Percentiles rank a stretch among this genome's conserved stretches.
These are phyloP conservation scores for Earliella scabrosa DNA, from an alignment of 1,284 basidiomycete species.

Conservation along the genomic window DNA sequence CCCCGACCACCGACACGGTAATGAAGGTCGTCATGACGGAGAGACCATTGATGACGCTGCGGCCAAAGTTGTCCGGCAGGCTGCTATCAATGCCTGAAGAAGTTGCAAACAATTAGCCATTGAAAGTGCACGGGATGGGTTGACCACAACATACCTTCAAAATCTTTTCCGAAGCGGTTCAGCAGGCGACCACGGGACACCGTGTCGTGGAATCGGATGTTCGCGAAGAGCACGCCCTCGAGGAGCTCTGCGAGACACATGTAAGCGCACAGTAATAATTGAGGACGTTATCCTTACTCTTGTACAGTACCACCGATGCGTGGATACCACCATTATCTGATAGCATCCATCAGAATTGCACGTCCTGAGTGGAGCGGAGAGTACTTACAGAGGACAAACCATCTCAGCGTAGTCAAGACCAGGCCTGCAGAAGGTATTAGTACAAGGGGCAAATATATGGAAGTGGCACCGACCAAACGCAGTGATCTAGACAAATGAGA, in stretches of 20 bases:
- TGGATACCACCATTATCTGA: constrained; percentile 71
- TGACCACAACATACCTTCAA: no score
- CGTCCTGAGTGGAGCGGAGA: background rate
- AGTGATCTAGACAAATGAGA: constrained; percentile 12
- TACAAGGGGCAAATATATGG: constrained; percentile 25
- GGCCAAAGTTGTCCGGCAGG: constrained; percentile 86
- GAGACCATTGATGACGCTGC: constrained; percentile 67
- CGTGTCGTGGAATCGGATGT: constrained; percentile 94
- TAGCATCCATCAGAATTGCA: background rate
- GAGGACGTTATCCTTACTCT: constrained; percentile 48
- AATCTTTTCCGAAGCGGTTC: constrained; percentile 94
- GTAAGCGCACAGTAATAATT: constrained; percentile 1
- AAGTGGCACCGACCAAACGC: constrained; percentile 10
- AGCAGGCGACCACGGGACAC: constrained; percentile 85
- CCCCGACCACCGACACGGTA: constrained; percentile 85
- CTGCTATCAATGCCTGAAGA: constrained; percentile 78
- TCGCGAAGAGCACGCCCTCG: constrained; percentile 86
- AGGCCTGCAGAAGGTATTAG: constrained; percentile 45
- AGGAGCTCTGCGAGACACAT: constrained; percentile 59
- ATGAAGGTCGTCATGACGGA: constrained; percentile 68
- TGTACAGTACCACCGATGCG: constrained; percentile 73
- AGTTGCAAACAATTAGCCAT: no score
- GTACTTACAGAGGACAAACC: constrained; percentile 65
- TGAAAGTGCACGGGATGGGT: no score
- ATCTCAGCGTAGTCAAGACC: constrained; percentile 67